phyloP scores from a whole-genome alignment of 352 stramenopile species.

The Phytophthora multivora region DNA sequence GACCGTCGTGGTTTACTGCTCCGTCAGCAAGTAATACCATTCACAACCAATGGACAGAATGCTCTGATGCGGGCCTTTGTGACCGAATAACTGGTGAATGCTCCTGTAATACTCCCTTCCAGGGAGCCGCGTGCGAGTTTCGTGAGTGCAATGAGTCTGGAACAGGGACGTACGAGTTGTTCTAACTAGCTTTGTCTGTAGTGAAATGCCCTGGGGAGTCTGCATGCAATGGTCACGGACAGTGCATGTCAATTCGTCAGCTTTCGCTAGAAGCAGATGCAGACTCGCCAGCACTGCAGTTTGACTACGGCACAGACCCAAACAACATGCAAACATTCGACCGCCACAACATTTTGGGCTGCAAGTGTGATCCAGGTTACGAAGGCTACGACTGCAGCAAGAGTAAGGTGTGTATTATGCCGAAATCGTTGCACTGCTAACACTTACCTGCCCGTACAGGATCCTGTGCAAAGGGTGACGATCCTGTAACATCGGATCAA shows the following conservation, averaged over 20 bases:
- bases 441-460: constrained; percentile 28
- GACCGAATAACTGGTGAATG: constrained; percentile 61
- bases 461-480: constrained; percentile 88
- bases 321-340: constrained; percentile 85
- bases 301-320: constrained; percentile 69
- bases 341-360: constrained; percentile 76
- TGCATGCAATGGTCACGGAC: constrained; percentile 69
- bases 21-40: constrained; percentile 51
- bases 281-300: constrained; percentile 50
- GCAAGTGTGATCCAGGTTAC: constrained; percentile 91
- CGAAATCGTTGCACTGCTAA: not conserved
- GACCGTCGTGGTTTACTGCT: constrained; percentile 64
- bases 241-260: constrained; percentile 76
- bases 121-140: constrained; percentile 58
- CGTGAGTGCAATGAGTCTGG: constrained; percentile 30
- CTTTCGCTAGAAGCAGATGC: constrained; percentile 65
- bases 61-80: constrained; percentile 69
- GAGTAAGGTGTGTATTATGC: constrained; percentile 33
- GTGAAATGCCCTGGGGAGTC: constrained; percentile 67
- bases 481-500: constrained; percentile 80
- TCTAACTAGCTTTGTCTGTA: constrained; percentile 7
- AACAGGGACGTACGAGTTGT: not conserved
- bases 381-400: constrained; percentile 90
- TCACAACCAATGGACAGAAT: constrained; percentile 56
- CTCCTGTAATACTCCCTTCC: constrained; percentile 63